Conservation (phyloP, 2,329 filamentous ascomycete species). For the Neonectria magnoliae region DNA sequence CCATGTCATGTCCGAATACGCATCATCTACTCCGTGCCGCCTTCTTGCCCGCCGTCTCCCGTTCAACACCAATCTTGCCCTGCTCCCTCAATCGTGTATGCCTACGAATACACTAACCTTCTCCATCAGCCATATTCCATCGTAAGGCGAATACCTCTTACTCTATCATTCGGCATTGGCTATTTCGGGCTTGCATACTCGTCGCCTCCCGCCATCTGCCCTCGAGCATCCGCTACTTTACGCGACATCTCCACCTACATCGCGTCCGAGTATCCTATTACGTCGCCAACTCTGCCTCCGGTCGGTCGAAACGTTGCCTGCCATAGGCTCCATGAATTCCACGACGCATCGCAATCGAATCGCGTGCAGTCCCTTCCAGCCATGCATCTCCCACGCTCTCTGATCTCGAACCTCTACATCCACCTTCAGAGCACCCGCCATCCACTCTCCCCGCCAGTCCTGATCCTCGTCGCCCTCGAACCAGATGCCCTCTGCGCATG, state of each 20-base stretch:
- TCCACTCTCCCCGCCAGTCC: constrained; percentile 88
- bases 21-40: constrained; percentile 9
- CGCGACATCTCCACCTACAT: constrained; percentile 25
- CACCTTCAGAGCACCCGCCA: constrained; percentile 89
- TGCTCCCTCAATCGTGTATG: constrained; percentile 5
- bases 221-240: constrained; percentile 28
- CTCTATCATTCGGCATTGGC: constrained; percentile 3
- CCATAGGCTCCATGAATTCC: constrained; percentile 41
- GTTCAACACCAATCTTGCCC: constrained; percentile 2
- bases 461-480: constrained; percentile 92
- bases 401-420: constrained; percentile 90
- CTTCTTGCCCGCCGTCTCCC: constrained; percentile 4
- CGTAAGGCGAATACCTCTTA: constrained; percentile 12
- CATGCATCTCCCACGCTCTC: constrained; percentile 94
- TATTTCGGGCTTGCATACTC: not conserved
- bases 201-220: not conserved
- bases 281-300: constrained; percentile 18
- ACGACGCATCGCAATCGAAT: constrained; percentile 30
- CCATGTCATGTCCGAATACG: constrained; percentile 19
- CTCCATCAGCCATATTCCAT: constrained; percentile 20
- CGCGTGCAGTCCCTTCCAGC: constrained; percentile 32
- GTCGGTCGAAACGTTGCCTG: constrained; percentile 14
- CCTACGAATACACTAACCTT: not conserved
- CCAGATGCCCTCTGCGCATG: constrained; percentile 96
- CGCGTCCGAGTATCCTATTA: constrained; percentile 27